Base-by-base conservation (phyloP, 179 eudicot species). In the Heliamphora pulchella region DNA sequence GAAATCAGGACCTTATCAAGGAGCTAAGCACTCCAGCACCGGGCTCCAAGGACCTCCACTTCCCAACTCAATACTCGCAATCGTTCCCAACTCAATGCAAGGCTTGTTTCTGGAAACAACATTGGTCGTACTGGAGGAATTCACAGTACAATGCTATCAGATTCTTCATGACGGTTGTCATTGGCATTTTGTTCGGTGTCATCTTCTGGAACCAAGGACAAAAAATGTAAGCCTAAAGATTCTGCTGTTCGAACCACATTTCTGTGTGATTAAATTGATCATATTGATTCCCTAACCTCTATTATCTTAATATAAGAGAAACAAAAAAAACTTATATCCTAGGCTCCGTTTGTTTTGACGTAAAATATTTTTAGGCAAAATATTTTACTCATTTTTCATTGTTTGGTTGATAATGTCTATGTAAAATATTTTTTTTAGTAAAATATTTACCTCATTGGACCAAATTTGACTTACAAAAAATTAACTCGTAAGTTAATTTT, bases 21-120 rank as follows among this genome's bases (percentile, higher is more conserved):
- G 89, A 93, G 82, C 86, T 88, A 1, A 89, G 90, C 80, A 86
- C 79, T 66, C 94, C 97, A 2, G 81, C 84, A 43, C 84, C 83
- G 13, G 86, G 79, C 53, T 88, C 93, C 14, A 71, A 73, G 64
- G 94, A 93, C 80, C 89, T 92, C 44, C 20, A 76, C 76, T 93
- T 93, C 82, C 88, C 91, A 5, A 89, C 89, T 3, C 78, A 86
- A 61, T 90, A 89, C 86, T 88, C 94, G 0, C 94, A 87, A 50
- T 76, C 91, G 1, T 89, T 89, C 81, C 18, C 83, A 13, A 83
- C 81, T 58, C 97, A 93, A 82, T 93, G 90, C 86, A 88, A 87
- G 71, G 97, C 93, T 79, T 92, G 97, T 78, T 92, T 91, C 77
- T 92, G 93, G 93, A 92, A 92, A 80, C 95, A 89, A 41, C 81